Conservation (phyloP, 257 asterid species). For the Solanum habrochaites region DNA sequence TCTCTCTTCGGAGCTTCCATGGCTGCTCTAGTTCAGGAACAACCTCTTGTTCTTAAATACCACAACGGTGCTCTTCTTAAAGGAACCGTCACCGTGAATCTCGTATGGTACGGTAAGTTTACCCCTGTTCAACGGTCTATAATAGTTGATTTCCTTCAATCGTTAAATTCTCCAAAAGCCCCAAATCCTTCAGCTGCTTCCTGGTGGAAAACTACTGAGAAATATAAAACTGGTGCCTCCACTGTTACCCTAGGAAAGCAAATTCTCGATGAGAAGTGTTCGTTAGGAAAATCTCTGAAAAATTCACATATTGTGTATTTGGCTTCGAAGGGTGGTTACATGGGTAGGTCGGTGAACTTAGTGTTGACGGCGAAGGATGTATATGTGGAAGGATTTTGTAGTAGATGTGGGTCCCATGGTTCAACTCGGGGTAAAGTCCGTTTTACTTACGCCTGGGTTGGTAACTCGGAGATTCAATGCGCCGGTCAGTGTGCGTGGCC, state of each 20-base stretch:
- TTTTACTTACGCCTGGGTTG: constrained; percentile 72
- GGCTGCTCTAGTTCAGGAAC: constrained; percentile 42
- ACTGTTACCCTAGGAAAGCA: constrained; percentile 38
- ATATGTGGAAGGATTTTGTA: constrained; percentile 59
- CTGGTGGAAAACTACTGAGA: constrained; percentile 43
- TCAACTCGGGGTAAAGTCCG: constrained; percentile 42
- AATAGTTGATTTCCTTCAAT: constrained; percentile 49
- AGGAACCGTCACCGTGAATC: constrained; percentile 42
- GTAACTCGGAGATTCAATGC: constrained; percentile 60
- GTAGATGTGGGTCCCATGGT: constrained; percentile 64
- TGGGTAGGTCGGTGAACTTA: constrained; percentile 37
- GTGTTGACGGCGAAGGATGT: constrained; percentile 68
- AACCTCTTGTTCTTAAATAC: constrained; percentile 42
- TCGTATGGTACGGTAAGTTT: constrained; percentile 59
- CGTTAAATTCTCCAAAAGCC: constrained; percentile 17
- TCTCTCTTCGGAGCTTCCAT: constrained; percentile 9
- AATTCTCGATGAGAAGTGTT: constrained; percentile 33
- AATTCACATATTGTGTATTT: constrained; percentile 31
- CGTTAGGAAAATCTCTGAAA: constrained; percentile 46
- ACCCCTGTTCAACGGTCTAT: constrained; percentile 46
- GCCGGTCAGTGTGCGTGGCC: constrained; percentile 91
- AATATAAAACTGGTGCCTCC: constrained; percentile 31
- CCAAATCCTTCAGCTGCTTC: constrained; percentile 36
- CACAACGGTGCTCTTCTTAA: constrained; percentile 47
- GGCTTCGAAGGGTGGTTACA: constrained; percentile 51